phyloP scores from a whole-genome alignment of 306 rosid genomes.

The Phaseolus lunatus region DNA sequence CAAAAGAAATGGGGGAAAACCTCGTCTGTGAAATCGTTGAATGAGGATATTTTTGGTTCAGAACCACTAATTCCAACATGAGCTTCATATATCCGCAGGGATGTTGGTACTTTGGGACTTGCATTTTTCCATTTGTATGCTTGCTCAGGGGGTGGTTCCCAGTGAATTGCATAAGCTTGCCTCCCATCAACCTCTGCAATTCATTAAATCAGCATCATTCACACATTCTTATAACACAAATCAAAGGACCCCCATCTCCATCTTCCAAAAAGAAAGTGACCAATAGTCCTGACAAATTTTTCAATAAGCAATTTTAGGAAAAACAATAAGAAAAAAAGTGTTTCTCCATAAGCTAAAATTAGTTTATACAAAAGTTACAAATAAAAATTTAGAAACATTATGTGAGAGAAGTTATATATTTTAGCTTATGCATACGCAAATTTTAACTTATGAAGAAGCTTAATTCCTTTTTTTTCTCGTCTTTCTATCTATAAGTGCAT shows the following conservation, averaged over 20 bases:
- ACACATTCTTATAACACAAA: slow-evolving; percentile 15
- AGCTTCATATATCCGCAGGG: slow-evolving; percentile 91
- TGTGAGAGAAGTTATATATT: too few relatives aligned
- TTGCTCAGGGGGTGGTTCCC: slow-evolving; percentile 94
- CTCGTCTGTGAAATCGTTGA: slow-evolving; percentile 74
- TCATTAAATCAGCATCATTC: slow-evolving; percentile 41
- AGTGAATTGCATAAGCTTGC: slow-evolving; percentile 89
- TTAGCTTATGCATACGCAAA: too few relatives aligned
- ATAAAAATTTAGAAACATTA: too few relatives aligned
- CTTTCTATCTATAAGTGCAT: too few relatives aligned
- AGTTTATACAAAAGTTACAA: too few relatives aligned
- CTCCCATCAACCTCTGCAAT: slow-evolving; percentile 75
- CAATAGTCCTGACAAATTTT: neutral
- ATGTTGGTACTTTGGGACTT: slow-evolving; percentile 69
- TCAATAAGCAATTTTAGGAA: too few relatives aligned
- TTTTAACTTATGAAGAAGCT: too few relatives aligned
- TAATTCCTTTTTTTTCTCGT: too few relatives aligned
- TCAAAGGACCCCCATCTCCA: neutral
- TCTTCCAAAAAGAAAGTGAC: neutral
- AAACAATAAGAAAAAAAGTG: too few relatives aligned
- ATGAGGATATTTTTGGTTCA: slow-evolving; percentile 81
- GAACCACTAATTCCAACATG: slow-evolving; percentile 98
- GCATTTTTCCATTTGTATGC: slow-evolving; percentile 79
- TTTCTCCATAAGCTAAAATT: too few relatives aligned
- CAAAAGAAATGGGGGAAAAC: slow-evolving; percentile 33